A percentile compares a stretch with the other conserved stretches of the same genome.
Evolutionary conservation across 164 flowering plant genomes (phyloP).

Genomic region (Nelumbo lutea): DNA sequence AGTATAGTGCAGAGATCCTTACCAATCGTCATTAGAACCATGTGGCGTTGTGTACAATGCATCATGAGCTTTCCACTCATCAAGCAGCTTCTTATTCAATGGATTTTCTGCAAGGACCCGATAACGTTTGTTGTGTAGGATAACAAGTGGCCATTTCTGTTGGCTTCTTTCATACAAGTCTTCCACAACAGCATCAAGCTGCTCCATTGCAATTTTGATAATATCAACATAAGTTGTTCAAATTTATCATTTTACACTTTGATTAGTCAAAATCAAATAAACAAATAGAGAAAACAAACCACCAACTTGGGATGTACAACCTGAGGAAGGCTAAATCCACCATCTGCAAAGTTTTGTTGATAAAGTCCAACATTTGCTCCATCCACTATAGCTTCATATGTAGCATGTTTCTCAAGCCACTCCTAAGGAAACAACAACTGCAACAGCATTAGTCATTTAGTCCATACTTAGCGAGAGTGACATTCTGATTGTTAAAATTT

Average conservation of each 20-base stretch:
- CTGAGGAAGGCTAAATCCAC: constrained; percentile 78
- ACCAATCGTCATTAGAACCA: constrained; percentile 99
- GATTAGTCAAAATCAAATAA: background rate
- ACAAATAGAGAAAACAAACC: constrained; percentile 2
- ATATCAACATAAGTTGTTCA: constrained; percentile 9
- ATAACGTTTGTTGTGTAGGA: constrained; percentile 69
- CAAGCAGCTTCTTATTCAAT: constrained; percentile 42
- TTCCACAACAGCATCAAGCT: constrained; percentile 79
- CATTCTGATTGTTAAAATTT: background rate
- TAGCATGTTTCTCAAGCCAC: constrained; percentile 61
- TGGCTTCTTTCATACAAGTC: constrained; percentile 44
- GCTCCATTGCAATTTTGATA: constrained; percentile 42
- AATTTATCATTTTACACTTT: background rate
- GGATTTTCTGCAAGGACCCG: constrained; percentile 45
- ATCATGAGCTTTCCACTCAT: constrained; percentile 61
- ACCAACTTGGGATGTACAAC: constrained; percentile 32
- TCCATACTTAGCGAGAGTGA: background rate
- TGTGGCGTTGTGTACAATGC: constrained; percentile 66
- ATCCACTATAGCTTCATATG: constrained; percentile 70
- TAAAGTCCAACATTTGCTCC: constrained; percentile 86
- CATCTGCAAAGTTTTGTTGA: constrained; percentile 83
- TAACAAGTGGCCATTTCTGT: constrained; percentile 69
- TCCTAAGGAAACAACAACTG: constrained; percentile 29
- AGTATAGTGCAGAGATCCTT: constrained; percentile 10
- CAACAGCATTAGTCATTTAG: background rate